phyloP scores from a whole-genome alignment of 805 yeast species.

The Hanseniaspora nectarophila region DNA sequence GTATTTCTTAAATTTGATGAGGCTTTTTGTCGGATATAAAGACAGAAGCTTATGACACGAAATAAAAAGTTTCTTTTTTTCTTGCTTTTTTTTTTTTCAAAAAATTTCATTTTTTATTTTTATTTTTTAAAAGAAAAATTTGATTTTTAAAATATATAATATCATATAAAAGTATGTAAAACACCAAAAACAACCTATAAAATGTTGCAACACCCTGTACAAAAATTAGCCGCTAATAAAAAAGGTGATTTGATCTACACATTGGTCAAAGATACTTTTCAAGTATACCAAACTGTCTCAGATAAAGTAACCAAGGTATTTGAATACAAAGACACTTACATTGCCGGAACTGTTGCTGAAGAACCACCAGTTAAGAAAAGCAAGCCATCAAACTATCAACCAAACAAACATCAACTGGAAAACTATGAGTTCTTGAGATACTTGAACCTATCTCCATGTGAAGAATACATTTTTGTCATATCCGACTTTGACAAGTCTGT shows the following conservation, averaged over 20 bases:
- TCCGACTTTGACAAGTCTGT: slow-evolving; percentile 79
- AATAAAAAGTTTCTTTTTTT: background rate
- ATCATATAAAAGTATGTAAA: background rate
- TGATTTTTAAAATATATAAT: background rate
- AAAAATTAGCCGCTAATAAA: slow-evolving; percentile 37
- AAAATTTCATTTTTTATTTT: background rate
- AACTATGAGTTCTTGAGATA: slow-evolving; percentile 58
- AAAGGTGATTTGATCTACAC: slow-evolving; percentile 42
- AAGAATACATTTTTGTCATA: slow-evolving; percentile 47
- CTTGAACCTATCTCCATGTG: slow-evolving; percentile 42
- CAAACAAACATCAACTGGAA: slow-evolving; percentile 61
- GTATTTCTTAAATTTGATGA: background rate
- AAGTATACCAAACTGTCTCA: slow-evolving; percentile 33
- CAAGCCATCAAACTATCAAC: slow-evolving; percentile 43
- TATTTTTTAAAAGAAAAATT: background rate
- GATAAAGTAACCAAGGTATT: slow-evolving; percentile 26
- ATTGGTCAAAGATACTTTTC: slow-evolving; percentile 47
- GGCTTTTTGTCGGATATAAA: background rate
- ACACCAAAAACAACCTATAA: background rate
- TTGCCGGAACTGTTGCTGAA: slow-evolving; percentile 25
- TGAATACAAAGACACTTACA: slow-evolving; percentile 37
- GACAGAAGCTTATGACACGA: background rate
- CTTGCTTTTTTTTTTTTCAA: background rate
- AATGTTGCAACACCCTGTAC: slow-evolving; percentile 60
- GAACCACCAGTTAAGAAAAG: slow-evolving; percentile 28